Evolutionary conservation across 805 yeast genomes (phyloP).

Genomic region (Pichia deserticola): DNA sequence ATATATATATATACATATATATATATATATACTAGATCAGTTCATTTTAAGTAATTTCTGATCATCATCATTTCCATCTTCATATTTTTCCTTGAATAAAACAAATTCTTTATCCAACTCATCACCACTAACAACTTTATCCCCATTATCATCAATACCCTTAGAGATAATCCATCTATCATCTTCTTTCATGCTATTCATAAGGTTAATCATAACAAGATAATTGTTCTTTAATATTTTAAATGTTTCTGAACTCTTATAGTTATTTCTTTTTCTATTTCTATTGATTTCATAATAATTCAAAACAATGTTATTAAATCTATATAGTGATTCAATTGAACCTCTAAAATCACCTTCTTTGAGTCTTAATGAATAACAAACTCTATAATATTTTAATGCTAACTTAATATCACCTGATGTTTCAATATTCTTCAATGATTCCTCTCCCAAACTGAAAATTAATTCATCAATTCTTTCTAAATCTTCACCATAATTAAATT

Average conservation of each 20-base stretch:
- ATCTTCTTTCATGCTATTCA: constrained; percentile 29
- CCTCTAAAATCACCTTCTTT: constrained; percentile 44
- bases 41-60: neutral
- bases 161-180: constrained; percentile 36
- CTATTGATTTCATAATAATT: neutral
- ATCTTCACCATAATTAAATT: constrained; percentile 38
- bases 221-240: constrained; percentile 30
- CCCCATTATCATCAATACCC: constrained; percentile 5
- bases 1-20: no score
- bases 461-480: constrained; percentile 36
- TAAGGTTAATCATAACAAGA: constrained; percentile 32
- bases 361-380: constrained; percentile 44
- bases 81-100: constrained; percentile 1
- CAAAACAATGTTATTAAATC: constrained; percentile 28
- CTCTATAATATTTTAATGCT: constrained; percentile 39
- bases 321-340: constrained; percentile 36
- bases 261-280: no score
- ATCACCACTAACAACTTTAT: constrained; percentile 11
- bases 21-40: no score
- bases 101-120: constrained; percentile 21
- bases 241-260: constrained; percentile 10
- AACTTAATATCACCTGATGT: constrained; percentile 20
- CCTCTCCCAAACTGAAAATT: constrained; percentile 27
- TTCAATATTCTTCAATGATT: neutral
- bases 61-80: neutral